A percentile compares a stretch with the other conserved stretches of the same genome.
These are phyloP conservation scores for Paradendryphiella salina DNA, from an alignment of 2,329 filamentous ascomycete genomes.

Conservation along the genomic window DNA sequence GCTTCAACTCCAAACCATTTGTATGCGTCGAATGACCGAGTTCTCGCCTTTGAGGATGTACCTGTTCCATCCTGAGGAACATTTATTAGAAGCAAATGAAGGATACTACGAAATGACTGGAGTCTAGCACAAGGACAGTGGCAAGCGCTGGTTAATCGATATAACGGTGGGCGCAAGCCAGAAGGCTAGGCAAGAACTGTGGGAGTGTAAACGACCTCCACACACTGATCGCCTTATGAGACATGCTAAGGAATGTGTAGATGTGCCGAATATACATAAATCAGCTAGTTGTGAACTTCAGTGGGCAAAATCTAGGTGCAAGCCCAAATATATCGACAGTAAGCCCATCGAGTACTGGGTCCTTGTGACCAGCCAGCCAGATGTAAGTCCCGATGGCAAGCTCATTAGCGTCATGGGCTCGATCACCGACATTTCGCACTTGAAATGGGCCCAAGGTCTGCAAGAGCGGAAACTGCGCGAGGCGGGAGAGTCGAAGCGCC, in stretches of 20 bases:
- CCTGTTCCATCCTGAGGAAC: conserved; percentile 45
- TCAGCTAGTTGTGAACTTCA: conserved; percentile 51
- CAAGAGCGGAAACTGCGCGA: conserved; percentile 35
- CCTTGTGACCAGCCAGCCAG: conserved; percentile 38
- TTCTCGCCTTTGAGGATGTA: conserved; percentile 42
- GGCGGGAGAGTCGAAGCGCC: conserved; percentile 39
- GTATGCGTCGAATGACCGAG: conserved; percentile 43
- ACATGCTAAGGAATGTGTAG: not conserved
- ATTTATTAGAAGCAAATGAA: conserved; percentile 51
- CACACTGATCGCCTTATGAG: not conserved
- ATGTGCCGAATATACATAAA: conserved; percentile 41
- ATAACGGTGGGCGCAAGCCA: conserved; percentile 46
- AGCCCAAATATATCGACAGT: conserved; percentile 43
- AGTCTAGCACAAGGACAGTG: conserved; percentile 44
- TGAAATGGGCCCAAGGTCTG: conserved; percentile 44
- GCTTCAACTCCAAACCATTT: conserved; percentile 36
- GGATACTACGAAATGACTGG: conserved; percentile 56
- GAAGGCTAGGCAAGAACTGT: conserved; percentile 43
- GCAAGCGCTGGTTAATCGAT: conserved; percentile 51
- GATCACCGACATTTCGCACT: conserved; percentile 40
- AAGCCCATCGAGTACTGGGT: conserved; percentile 53
- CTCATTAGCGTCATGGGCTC: conserved; percentile 38
- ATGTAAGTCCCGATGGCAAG: conserved; percentile 31
- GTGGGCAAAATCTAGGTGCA: conserved; percentile 43
- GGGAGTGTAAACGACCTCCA: conserved; percentile 30